phyloP scores from a whole-genome alignment of 176 grass and related monocot species.

The Tuctoria greenei region DNA sequence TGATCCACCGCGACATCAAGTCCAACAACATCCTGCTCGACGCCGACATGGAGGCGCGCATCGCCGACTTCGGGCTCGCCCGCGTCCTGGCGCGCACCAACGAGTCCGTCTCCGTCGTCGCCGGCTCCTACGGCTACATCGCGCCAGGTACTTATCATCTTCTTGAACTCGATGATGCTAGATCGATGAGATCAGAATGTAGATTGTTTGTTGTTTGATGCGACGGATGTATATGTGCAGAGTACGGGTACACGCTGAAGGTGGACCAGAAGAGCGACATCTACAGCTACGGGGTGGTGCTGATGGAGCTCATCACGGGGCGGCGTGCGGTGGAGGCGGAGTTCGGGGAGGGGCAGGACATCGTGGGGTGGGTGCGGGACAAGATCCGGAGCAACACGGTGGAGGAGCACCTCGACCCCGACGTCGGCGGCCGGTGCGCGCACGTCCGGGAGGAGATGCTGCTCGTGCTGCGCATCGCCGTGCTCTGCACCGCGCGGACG shows the following conservation, averaged over 20 bases:
- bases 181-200: too few species aligned
- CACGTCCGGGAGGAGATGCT: slow-evolving; percentile 97
- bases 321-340: slow-evolving; percentile 64
- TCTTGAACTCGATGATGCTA: too few species aligned
- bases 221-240: slow-evolving; percentile 15
- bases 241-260: slow-evolving; percentile 96
- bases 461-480: slow-evolving; percentile 79
- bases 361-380: slow-evolving; percentile 82
- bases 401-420: slow-evolving; percentile 58
- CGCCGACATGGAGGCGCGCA: slow-evolving; percentile 67
- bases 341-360: slow-evolving; percentile 79
- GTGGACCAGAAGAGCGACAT: slow-evolving; percentile 99
- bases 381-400: slow-evolving; percentile 60
- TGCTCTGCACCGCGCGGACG: slow-evolving; percentile 85
- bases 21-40: slow-evolving; percentile 96
- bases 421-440: slow-evolving; percentile 63
- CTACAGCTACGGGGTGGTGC: slow-evolving; percentile 93
- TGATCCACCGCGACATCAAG: slow-evolving; percentile 95
- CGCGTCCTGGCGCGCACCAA: slow-evolving; percentile 48
- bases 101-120: slow-evolving; percentile 75
- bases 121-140: slow-evolving; percentile 95
- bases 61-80: slow-evolving; percentile 90
- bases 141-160: slow-evolving; percentile 65
- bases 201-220: too few species aligned
- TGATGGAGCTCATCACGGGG: slow-evolving; percentile 91